A percentile compares a stretch with the other conserved stretches of the same genome.
phyloP scores from a whole-genome alignment of 345 rosid genomes.

The Raphanus raphanistrum region DNA sequence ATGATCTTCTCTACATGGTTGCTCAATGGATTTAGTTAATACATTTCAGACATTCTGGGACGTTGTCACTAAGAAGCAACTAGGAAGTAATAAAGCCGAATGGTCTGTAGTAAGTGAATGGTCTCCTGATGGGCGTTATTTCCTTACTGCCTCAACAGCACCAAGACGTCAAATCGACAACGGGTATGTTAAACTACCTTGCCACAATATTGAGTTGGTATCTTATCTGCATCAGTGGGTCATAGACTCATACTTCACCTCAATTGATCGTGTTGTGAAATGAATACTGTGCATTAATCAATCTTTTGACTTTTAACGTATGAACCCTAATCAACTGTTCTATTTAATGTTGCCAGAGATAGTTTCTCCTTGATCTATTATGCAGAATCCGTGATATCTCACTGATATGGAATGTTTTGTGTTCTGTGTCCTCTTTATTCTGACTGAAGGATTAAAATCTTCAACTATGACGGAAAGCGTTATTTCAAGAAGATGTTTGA shows the following conservation, averaged over 20 bases:
- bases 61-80: slow-evolving; percentile 57
- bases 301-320: not conserved
- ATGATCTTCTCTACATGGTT: slow-evolving; percentile 1
- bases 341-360: not conserved
- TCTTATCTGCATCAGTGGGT: not conserved
- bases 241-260: not conserved
- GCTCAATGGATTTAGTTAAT: slow-evolving; percentile 5
- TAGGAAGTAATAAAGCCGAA: slow-evolving; percentile 82
- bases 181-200: slow-evolving; percentile 55
- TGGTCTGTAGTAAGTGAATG: slow-evolving; percentile 88
- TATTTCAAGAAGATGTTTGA: slow-evolving; percentile 80
- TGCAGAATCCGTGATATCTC: not conserved
- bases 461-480: slow-evolving; percentile 74
- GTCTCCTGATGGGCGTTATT: slow-evolving; percentile 90
- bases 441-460: slow-evolving; percentile 73
- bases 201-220: not conserved
- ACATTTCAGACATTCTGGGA: slow-evolving; percentile 87
- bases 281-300: not conserved
- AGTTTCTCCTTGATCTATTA: not conserved
- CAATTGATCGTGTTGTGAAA: not conserved
- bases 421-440: slow-evolving; percentile 5
- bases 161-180: slow-evolving; percentile 95
- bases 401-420: not conserved
- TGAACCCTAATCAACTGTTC: not conserved
- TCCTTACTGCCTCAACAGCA: slow-evolving; percentile 95